Evolutionary conservation across 257 asterid genomes (phyloP).

Genomic region (Jaltomata sinuosa): DNA sequence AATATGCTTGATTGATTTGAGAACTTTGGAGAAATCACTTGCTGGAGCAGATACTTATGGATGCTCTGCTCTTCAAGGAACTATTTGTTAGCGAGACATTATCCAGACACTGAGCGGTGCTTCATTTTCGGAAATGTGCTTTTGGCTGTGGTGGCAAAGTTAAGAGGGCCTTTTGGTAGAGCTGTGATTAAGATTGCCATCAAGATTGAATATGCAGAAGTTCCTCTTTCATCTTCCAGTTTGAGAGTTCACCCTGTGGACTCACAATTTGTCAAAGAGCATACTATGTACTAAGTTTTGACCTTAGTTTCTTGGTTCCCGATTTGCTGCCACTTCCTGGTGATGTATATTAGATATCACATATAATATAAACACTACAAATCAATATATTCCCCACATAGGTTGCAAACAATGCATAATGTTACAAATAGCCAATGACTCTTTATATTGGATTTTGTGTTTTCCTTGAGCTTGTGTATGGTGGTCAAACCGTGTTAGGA

Average conservation of each 20-base stretch:
- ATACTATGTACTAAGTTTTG: background rate
- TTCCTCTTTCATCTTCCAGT: background rate
- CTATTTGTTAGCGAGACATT: background rate
- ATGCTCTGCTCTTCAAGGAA: background rate
- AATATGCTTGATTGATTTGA: background rate
- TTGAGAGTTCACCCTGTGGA: background rate
- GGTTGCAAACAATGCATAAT: background rate
- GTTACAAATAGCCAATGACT: background rate
- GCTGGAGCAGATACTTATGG: background rate
- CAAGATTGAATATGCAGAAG: background rate
- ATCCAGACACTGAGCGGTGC: background rate
- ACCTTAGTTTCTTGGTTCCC: background rate
- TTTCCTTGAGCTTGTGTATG: background rate
- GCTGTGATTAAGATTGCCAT: background rate
- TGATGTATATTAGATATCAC: background rate
- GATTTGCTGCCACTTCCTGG: background rate
- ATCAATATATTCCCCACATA: background rate
- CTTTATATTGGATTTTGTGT: background rate
- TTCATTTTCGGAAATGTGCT: background rate
- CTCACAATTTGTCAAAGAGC: background rate
- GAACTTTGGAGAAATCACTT: background rate
- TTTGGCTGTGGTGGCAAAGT: background rate
- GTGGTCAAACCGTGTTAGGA: background rate
- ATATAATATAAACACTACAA: background rate
- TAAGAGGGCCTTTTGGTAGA: background rate